A percentile compares a stretch with the other conserved stretches of the same genome.
Conservation (phyloP, 108 stramenopile genomes). For the Cyclotella cryptica region DNA sequence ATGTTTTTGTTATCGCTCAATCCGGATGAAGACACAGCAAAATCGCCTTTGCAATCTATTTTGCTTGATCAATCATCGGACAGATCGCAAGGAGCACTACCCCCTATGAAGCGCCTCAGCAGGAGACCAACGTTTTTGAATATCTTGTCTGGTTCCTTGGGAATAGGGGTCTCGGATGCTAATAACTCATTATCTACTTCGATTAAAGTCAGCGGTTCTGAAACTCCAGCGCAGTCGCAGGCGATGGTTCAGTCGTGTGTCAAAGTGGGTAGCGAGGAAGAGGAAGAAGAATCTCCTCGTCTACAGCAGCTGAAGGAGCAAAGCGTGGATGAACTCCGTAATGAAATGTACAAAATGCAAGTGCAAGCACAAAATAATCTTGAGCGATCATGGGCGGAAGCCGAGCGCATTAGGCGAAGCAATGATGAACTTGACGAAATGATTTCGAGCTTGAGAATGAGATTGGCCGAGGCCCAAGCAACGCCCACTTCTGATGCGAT, state of each 20-base stretch:
- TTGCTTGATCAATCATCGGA: too few relatives aligned
- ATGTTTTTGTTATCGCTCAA: too few relatives aligned
- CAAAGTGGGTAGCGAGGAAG: not conserved
- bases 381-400: slow-evolving; percentile 35
- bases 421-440: slow-evolving; percentile 21
- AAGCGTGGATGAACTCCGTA: slow-evolving; percentile 16
- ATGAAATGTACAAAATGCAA: slow-evolving; percentile 28
- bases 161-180: too few relatives aligned
- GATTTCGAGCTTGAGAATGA: not conserved
- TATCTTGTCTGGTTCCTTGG: too few relatives aligned
- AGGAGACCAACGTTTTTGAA: too few relatives aligned
- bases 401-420: slow-evolving; percentile 22
- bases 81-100: too few relatives aligned
- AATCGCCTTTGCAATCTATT: too few relatives aligned
- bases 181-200: too few relatives aligned
- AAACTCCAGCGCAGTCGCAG: not conserved
- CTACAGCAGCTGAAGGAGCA: slow-evolving; percentile 19
- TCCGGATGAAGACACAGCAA: too few relatives aligned
- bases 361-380: slow-evolving; percentile 26
- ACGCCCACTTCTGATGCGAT: not conserved
- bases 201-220: not conserved
- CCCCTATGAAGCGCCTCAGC: too few relatives aligned
- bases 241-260: not conserved
- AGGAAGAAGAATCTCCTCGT: slow-evolving; percentile 29
- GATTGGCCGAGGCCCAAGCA: slow-evolving; percentile 6